These are phyloP conservation scores for Alternaria metachromatica DNA, from an alignment of 2,329 filamentous ascomycete genomes.

Conservation along the genomic window DNA sequence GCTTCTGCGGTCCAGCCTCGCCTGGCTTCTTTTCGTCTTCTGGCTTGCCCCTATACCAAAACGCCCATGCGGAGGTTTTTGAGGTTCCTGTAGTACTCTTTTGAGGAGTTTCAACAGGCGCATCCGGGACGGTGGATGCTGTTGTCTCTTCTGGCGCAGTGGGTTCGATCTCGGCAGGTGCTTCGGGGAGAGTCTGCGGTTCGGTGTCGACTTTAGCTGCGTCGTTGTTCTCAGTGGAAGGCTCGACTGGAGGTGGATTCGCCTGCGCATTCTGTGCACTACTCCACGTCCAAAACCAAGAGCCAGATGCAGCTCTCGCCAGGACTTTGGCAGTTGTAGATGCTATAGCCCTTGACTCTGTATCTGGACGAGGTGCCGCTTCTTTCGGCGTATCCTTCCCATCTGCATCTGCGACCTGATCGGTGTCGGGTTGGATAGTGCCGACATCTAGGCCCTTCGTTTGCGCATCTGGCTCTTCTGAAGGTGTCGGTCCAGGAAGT, in stretches of 20 bases:
- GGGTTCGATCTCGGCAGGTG: slow-evolving; percentile 1
- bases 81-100: slow-evolving; percentile 47
- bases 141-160: slow-evolving; percentile 3
- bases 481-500: slow-evolving; percentile 48
- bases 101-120: slow-evolving; percentile 10
- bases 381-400: slow-evolving; percentile 27
- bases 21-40: slow-evolving; percentile 60
- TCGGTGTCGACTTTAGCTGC: slow-evolving; percentile 13
- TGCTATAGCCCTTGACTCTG: slow-evolving; percentile 25
- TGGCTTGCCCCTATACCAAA: slow-evolving; percentile 72
- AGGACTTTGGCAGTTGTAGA: slow-evolving; percentile 13
- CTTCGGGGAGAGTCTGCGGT: slow-evolving; percentile 5
- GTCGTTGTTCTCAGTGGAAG: slow-evolving; percentile 9
- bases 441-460: slow-evolving; percentile 32
- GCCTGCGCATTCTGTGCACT: slow-evolving; percentile 52
- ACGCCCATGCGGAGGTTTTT: slow-evolving; percentile 74
- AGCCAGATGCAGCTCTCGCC: slow-evolving; percentile 35
- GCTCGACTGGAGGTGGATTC: slow-evolving; percentile 30
- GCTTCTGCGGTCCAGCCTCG: slow-evolving; percentile 64
- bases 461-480: slow-evolving; percentile 40
- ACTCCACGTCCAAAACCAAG: slow-evolving; percentile 61
- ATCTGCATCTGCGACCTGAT: slow-evolving; percentile 20
- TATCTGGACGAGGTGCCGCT: slow-evolving; percentile 3
- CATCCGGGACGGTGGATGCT: slow-evolving; percentile 9
- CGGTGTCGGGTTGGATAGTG: background rate